A percentile compares a stretch with the other conserved stretches of the same genome.
Evolutionary conservation across 805 yeast genomes (phyloP).

Genomic region (Kluyveromyces dobzhanskii): DNA sequence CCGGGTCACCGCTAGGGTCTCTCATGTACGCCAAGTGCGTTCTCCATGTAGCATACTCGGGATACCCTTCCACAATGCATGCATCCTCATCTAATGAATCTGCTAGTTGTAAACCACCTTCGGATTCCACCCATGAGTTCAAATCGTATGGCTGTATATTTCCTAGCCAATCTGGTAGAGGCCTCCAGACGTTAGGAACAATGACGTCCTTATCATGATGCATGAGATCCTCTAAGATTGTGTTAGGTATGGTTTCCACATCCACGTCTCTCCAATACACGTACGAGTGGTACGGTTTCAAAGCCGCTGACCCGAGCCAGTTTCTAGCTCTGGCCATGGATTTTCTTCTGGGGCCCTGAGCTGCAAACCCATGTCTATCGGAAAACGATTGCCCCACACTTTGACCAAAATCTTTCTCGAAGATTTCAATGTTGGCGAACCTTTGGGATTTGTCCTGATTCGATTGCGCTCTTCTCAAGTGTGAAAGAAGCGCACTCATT

Average conservation of each 20-base stretch:
- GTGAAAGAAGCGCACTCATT: slow-evolving; percentile 52
- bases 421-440: slow-evolving; percentile 81
- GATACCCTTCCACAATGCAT: slow-evolving; percentile 94
- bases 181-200: slow-evolving; percentile 93
- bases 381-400: slow-evolving; percentile 85
- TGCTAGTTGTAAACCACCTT: slow-evolving; percentile 74
- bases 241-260: slow-evolving; percentile 82
- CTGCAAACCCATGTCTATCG: slow-evolving; percentile 92
- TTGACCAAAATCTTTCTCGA: slow-evolving; percentile 90
- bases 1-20: slow-evolving; percentile 92
- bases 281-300: slow-evolving; percentile 89
- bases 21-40: slow-evolving; percentile 92
- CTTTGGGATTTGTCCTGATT: slow-evolving; percentile 52
- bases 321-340: slow-evolving; percentile 94
- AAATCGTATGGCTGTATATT: slow-evolving; percentile 79
- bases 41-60: slow-evolving; percentile 97
- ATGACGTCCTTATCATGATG: slow-evolving; percentile 84
- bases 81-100: slow-evolving; percentile 81
- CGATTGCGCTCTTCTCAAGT: slow-evolving; percentile 55
- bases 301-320: slow-evolving; percentile 81
- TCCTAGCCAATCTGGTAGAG: slow-evolving; percentile 79
- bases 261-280: slow-evolving; percentile 98
- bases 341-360: slow-evolving; percentile 92
- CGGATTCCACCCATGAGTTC: slow-evolving; percentile 81
- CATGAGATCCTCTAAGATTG: slow-evolving; percentile 88